Evolutionary conservation across 768 basidiomycete species (phyloP).

Genomic region (Phanerochaete carnosa): DNA sequence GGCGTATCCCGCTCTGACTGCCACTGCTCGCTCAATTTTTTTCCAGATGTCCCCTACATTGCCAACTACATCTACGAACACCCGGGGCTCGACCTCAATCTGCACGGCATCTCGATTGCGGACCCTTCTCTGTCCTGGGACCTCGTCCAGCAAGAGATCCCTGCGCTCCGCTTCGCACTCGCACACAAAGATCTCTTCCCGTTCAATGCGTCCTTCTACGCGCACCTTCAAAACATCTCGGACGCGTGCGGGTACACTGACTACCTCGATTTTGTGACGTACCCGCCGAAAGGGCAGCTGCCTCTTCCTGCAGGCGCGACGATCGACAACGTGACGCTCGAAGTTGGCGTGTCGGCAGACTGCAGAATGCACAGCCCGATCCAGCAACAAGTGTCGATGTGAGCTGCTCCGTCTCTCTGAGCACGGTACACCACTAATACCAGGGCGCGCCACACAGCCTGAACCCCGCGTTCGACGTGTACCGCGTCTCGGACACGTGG

Average conservation of each 20-base stretch:
- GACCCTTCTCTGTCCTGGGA: constrained; percentile 59
- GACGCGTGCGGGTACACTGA: constrained; percentile 32
- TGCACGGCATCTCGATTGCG: constrained; percentile 48
- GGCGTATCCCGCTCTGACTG: constrained; percentile 6
- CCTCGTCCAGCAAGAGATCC: constrained; percentile 66
- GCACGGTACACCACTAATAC: background rate
- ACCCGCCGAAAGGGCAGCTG: constrained; percentile 31
- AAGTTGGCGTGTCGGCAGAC: constrained; percentile 27
- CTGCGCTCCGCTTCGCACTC: constrained; percentile 63
- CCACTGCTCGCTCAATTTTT: constrained; percentile 24
- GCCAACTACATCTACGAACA: constrained; percentile 68
- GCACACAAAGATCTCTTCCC: constrained; percentile 57
- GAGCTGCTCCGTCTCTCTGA: constrained; percentile 28
- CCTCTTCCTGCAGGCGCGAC: constrained; percentile 33
- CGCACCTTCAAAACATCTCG: constrained; percentile 36
- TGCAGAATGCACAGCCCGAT: constrained; percentile 49
- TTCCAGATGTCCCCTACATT: constrained; percentile 64
- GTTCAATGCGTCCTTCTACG: constrained; percentile 48
- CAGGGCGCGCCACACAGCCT: constrained; percentile 35
- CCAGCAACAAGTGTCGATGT: constrained; percentile 47
- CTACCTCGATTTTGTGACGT: constrained; percentile 32
- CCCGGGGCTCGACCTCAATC: constrained; percentile 47
- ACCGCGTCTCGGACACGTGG: constrained; percentile 52
- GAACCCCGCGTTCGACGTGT: constrained; percentile 56
- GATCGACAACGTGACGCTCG: constrained; percentile 19